phyloP scores from a whole-genome alignment of 352 stramenopile genomes.

The Globisporangium middletonii region DNA sequence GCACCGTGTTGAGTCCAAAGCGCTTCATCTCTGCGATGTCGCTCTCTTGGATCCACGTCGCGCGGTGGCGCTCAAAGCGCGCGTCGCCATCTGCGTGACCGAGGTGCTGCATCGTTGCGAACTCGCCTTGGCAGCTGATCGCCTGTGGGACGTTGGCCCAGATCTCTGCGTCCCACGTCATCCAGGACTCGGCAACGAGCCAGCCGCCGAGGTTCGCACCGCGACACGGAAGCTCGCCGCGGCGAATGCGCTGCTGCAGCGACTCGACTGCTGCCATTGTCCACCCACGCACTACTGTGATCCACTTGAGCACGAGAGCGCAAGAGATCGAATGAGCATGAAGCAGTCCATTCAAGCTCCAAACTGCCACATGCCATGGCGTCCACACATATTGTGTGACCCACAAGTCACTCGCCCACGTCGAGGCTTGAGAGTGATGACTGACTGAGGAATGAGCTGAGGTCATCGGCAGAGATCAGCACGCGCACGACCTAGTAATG shows the following conservation, averaged over 20 bases:
- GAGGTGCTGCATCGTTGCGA: constrained; percentile 42
- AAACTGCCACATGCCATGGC: too few species aligned
- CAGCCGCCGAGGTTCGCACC: constrained; percentile 84
- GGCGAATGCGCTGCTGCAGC: constrained; percentile 22
- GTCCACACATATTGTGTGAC: too few species aligned
- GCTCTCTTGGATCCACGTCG: constrained; percentile 67
- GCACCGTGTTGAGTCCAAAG: constrained; percentile 66
- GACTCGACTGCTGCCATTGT: constrained; percentile 13
- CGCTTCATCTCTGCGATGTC: constrained; percentile 67
- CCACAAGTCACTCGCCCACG: too few species aligned
- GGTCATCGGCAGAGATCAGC: too few species aligned
- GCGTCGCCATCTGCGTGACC: constrained; percentile 38
- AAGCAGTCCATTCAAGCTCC: too few species aligned
- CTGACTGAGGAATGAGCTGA: too few species aligned
- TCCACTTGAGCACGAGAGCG: too few species aligned
- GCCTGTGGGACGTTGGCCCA: constrained; percentile 73
- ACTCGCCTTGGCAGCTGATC: constrained; percentile 38
- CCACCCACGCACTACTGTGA: not conserved
- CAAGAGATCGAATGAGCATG: too few species aligned
- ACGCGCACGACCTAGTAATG: too few species aligned
- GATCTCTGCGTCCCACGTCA: constrained; percentile 74
- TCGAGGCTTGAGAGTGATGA: too few species aligned
- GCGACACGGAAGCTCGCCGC: constrained; percentile 33
- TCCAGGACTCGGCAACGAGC: constrained; percentile 81
- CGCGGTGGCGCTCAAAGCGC: constrained; percentile 72